Base-by-base conservation (phyloP, 2,329 filamentous ascomycete species). In the Aspergillus nomiae region DNA sequence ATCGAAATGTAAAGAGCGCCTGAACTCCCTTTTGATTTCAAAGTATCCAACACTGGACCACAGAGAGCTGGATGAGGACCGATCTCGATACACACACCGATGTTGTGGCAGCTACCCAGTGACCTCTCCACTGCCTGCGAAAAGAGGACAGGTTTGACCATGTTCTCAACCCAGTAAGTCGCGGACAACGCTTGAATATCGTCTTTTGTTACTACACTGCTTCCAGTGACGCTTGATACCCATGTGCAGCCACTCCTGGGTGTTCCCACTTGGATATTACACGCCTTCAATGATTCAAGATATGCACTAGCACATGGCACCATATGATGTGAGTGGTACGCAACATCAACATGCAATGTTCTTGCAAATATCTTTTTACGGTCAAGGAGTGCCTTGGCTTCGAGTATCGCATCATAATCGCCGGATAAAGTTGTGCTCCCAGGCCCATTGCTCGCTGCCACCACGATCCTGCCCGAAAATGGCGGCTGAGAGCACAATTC, bases 271-370 rank as follows among this genome's bases (percentile, higher is more conserved):
- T 59, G 45, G 19, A 59, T 59, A 2, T 59, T 36, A 26, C 56
- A 59, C 14, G 30, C 30, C 32, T 21, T 58, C 26, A 56, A 36
- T 0, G 59, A 51, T 4, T 32, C n/a, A 2, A 26, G 58, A 56
- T 64, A 64, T 6, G 51, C 16, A 6, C 14, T 16, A 1, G 48
- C 6, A 30, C 58, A 58, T 14, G 19, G 24, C 4, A n/a, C 1
- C 56, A 62, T 62, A 26, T 62, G 61, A 36, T 61, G 48, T 2
- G 65, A 66, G 11, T 66, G 65, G n/a, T 66, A 66, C 0, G 65
- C 65, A 9, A 41, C 57, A 14, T 56, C 63, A 3, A 62, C 60
- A 21, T 54, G n/a, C 14, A 62, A 26, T 4, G 32, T 9, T 5
- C 60, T 34, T 12, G 54, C 54, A 10, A 62, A 62, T 4, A 21